A percentile compares a stretch with the other conserved stretches of the same genome.
Conservation (phyloP, 1,284 basidiomycete genomes). For the Trichosporon asahii region DNA sequence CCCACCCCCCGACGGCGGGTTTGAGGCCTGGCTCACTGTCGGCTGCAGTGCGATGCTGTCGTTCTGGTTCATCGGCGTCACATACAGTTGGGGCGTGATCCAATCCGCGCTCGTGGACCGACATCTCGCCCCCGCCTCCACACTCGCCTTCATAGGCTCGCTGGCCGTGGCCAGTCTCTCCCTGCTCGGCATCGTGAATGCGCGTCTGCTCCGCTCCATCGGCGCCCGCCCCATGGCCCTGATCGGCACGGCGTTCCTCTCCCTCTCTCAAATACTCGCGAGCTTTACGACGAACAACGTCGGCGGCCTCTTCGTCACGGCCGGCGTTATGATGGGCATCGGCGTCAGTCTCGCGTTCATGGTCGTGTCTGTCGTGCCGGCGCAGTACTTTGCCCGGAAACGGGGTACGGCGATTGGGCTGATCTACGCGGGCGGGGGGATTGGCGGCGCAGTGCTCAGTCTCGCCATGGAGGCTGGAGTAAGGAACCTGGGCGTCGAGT, state of each 20-base stretch:
- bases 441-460: conserved; percentile 44
- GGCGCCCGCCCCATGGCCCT: conserved; percentile 34
- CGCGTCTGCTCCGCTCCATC: conserved; percentile 33
- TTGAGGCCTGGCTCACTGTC: conserved; percentile 13
- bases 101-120: conserved; percentile 36
- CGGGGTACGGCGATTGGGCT: conserved; percentile 44
- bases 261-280: conserved; percentile 36
- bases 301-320: conserved; percentile 30
- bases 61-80: conserved; percentile 35
- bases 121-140: conserved; percentile 37
- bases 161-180: conserved; percentile 35
- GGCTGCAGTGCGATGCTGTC: conserved; percentile 3
- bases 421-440: conserved; percentile 42
- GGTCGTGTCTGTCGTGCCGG: conserved; percentile 24
- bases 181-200: conserved; percentile 39
- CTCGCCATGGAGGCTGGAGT: conserved; percentile 38
- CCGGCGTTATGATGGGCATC: conserved; percentile 31
- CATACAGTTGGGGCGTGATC: conserved; percentile 46
- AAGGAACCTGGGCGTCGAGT: conserved; percentile 30
- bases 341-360: conserved; percentile 33
- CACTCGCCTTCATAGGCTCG: conserved; percentile 44
- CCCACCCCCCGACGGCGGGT: conserved; percentile 18
- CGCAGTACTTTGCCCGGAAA: conserved; percentile 40
- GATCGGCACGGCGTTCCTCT: conserved; percentile 31
- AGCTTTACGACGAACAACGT: conserved; percentile 30